phyloP scores from a whole-genome alignment of 1,284 basidiomycete genomes.

The Cryptococcus sp. region DNA sequence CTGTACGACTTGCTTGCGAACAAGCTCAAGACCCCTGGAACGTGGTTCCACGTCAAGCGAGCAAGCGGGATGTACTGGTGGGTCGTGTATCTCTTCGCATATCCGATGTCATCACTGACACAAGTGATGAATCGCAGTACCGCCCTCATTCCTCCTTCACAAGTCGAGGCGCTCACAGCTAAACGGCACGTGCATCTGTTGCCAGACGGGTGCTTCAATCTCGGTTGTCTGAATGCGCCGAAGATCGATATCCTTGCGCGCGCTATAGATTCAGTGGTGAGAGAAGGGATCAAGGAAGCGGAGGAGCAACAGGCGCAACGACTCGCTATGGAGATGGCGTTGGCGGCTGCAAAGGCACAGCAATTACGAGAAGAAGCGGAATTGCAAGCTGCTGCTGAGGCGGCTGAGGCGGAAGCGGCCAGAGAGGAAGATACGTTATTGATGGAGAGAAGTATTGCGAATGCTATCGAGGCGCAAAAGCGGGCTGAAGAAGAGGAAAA shows the following conservation, averaged over 20 bases:
- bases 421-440: constrained; percentile 44
- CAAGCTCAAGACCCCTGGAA: constrained; percentile 82
- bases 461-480: constrained; percentile 45
- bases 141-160: constrained; percentile 37
- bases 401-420: constrained; percentile 31
- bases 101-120: not conserved
- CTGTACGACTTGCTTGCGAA: constrained; percentile 72
- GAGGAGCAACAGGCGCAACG: constrained; percentile 43
- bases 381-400: constrained; percentile 30
- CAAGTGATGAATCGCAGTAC: constrained; percentile 26
- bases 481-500: constrained; percentile 42
- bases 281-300: constrained; percentile 40
- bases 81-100: constrained; percentile 7
- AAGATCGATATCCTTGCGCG: constrained; percentile 48
- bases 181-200: constrained; percentile 49
- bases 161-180: constrained; percentile 37
- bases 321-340: constrained; percentile 42
- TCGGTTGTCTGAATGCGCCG: constrained; percentile 47
- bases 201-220: constrained; percentile 47
- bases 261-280: constrained; percentile 46
- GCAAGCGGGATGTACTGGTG: constrained; percentile 50
- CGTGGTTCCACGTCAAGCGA: constrained; percentile 84
- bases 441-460: constrained; percentile 45
- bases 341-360: constrained; percentile 43
- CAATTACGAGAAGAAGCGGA: constrained; percentile 44